phyloP scores from a whole-genome alignment of 148 eudicot genomes.

The Chenopodium quinoa region DNA sequence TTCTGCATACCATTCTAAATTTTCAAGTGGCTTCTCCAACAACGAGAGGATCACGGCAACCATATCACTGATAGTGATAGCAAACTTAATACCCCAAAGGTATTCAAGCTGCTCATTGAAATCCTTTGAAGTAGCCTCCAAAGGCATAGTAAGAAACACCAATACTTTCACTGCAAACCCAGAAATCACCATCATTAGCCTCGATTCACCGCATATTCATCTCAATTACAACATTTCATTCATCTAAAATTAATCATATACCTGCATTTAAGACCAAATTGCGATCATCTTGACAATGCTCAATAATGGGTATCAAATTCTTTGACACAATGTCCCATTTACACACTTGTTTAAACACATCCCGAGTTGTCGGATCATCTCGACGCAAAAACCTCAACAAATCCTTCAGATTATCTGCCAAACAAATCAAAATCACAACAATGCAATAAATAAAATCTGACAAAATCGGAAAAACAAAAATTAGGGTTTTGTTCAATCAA shows the following conservation, averaged over 20 bases:
- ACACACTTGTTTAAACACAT: conserved; percentile 92
- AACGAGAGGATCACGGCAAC: conserved; percentile 73
- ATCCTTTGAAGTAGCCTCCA: conserved; percentile 68
- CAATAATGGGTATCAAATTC: conserved; percentile 86
- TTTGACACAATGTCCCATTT: conserved; percentile 88
- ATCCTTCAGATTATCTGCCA: conserved; percentile 94
- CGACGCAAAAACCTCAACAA: conserved; percentile 88
- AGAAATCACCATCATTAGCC: conserved; percentile 1
- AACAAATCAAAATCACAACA: not conserved
- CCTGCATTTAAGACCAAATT: conserved; percentile 84
- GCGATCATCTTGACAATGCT: conserved; percentile 66
- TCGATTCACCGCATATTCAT: not conserved
- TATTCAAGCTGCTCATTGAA: conserved; percentile 75
- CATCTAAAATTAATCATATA: conserved; percentile 9
- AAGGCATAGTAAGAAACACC: conserved; percentile 95
- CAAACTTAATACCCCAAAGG: conserved; percentile 73
- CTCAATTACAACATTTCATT: not conserved
- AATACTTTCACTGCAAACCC: conserved; percentile 73
- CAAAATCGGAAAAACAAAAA: not conserved
- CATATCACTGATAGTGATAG: conserved; percentile 55
- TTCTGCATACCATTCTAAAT: conserved; percentile 64
- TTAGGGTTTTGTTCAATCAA: conserved; percentile 1
- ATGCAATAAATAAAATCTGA: not conserved
- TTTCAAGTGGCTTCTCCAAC: conserved; percentile 80
- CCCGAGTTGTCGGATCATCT: conserved; percentile 76